These are phyloP conservation scores for Cymodocea nodosa DNA, from an alignment of 116 monocot genomes.

Conservation along the genomic window DNA sequence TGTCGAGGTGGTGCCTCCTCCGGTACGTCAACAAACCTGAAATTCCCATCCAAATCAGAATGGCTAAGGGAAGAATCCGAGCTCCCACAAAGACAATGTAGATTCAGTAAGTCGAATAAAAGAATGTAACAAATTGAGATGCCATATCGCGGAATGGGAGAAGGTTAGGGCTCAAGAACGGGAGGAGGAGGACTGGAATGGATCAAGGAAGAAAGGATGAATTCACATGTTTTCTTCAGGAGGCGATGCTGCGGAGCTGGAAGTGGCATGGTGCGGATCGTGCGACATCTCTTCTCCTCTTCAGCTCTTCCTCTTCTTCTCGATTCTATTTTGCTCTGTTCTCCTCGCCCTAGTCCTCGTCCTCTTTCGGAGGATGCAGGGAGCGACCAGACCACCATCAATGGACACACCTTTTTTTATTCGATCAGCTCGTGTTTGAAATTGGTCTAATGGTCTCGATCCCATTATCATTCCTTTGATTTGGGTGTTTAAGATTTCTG, in stretches of 20 bases:
- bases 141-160: not conserved
- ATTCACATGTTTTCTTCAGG: slow-evolving; percentile 51
- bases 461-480: too few relatives aligned
- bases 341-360: not conserved
- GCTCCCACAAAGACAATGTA: not conserved
- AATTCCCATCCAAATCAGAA: not conserved
- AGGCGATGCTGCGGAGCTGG: slow-evolving; percentile 24
- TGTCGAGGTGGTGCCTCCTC: slow-evolving; percentile 77
- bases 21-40: slow-evolving; percentile 71
- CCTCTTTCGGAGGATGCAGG: too few relatives aligned
- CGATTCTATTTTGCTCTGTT: not conserved
- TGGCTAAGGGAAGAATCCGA: not conserved
- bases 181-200: not conserved
- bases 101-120: not conserved
- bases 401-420: too few relatives aligned
- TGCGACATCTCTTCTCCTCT: slow-evolving; percentile 6
- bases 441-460: too few relatives aligned
- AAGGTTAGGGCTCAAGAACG: not conserved
- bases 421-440: too few relatives aligned
- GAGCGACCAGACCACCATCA: too few relatives aligned
- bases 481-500: too few relatives aligned
- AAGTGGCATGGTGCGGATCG: slow-evolving; percentile 1
- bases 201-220: not conserved
- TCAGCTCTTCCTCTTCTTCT: not conserved
- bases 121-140: too few relatives aligned